Evolutionary conservation across 495 filamentous ascomycete genomes (phyloP), one percentile per base, ranked within the genome.

Genomic region (Penicillium canariense): DNA sequence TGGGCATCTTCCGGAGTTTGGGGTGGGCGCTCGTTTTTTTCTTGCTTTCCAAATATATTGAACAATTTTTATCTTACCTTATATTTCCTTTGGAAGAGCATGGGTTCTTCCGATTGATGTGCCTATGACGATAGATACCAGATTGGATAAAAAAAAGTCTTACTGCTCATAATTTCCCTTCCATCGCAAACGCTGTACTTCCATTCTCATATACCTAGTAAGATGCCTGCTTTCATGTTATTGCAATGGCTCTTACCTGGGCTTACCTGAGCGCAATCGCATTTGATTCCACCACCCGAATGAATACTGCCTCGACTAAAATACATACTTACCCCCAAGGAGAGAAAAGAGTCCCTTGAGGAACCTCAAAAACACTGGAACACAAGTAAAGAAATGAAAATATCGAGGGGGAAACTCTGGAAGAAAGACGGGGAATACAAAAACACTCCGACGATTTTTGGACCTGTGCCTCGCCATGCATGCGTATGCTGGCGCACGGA

Each of bases 161-260:
- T 40, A 40, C 38, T 40, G 20, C 38, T 40, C 38, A 40, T 22
- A 39, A 2, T 39, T 47, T 42, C 54, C 17, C 34, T 48, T 1
- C 46, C 27, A 57, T 32, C 30, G 25, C n/a, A 18, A 18, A 46
- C 30, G 39, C 5, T 54, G 12, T 65, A 62, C 62, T 58, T 63
- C 54, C 49, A 62, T 59, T 67, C 62, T 61, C 46, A 55, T 54
- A 51, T 55, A 60, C 34, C 58, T 66, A 68, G 62, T 48, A 65
- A 66, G 53, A 63, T 62, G 52, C 56, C 59, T 72, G 66, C 60
- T 50, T 62, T 66, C 54, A 61, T 20, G 70, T 72, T 53, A 65
- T 67, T 67, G 60, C 55, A 58, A 56, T 67, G 68, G 60, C 63
- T 67, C 81, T 87, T 88, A 87, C 84, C 86, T 87, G 80, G 81